Conservation (phyloP, 306 rosid genomes). For the Vigna nakashimae region DNA sequence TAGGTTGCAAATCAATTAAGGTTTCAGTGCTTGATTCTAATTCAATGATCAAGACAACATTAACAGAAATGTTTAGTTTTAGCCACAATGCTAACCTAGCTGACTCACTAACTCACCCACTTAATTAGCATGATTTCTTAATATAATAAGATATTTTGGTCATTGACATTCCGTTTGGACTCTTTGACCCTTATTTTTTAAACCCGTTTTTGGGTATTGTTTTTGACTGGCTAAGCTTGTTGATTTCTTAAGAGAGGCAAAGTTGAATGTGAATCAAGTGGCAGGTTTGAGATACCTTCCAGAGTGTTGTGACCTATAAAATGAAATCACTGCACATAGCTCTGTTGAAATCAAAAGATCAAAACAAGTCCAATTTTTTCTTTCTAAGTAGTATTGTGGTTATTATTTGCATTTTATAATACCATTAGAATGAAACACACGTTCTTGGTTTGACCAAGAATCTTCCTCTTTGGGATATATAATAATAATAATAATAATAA, state of each 20-base stretch:
- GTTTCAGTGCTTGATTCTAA: constrained; percentile 52
- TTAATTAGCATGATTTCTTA: constrained; percentile 37
- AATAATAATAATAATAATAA: background rate
- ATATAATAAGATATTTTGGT: constrained; percentile 42
- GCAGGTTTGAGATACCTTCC: constrained; percentile 45
- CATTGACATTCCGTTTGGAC: constrained; percentile 49
- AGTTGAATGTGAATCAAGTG: constrained; percentile 48
- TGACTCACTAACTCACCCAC: constrained; percentile 53
- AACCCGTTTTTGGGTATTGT: constrained; percentile 2
- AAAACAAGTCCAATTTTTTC: constrained; percentile 23
- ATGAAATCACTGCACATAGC: constrained; percentile 35
- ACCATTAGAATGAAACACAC: constrained; percentile 9
- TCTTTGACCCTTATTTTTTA: constrained; percentile 38
- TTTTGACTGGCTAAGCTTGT: constrained; percentile 49
- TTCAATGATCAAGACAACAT: constrained; percentile 48
- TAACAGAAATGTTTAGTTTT: background rate
- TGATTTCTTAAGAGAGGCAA: constrained; percentile 20
- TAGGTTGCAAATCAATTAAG: constrained; percentile 52
- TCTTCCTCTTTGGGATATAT: constrained; percentile 7
- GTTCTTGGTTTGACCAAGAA: constrained; percentile 40
- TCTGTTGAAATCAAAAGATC: background rate
- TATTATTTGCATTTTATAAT: constrained; percentile 13
- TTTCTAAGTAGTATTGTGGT: constrained; percentile 12
- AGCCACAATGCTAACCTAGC: constrained; percentile 50
- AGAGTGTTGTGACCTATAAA: constrained; percentile 29